phyloP scores from a whole-genome alignment of 768 basidiomycete genomes.

The Bullera alba region DNA sequence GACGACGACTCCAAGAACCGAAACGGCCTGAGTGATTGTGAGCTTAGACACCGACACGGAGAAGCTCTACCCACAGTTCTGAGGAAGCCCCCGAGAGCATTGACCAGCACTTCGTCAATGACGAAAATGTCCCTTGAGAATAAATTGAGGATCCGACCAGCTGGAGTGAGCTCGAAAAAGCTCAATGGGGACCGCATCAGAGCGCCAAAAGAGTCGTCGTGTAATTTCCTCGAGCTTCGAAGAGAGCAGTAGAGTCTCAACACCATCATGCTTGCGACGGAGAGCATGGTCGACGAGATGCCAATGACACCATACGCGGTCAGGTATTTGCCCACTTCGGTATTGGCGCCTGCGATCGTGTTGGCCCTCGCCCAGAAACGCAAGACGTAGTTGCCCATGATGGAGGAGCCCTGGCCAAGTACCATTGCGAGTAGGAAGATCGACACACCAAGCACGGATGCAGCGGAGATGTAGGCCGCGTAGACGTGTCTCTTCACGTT shows the following conservation, averaged over 20 bases:
- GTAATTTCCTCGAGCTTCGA: constrained; percentile 64
- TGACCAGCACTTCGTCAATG: constrained; percentile 71
- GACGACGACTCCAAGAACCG: constrained; percentile 45
- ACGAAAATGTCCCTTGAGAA: constrained; percentile 73
- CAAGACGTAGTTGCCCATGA: constrained; percentile 54
- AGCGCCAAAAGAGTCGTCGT: constrained; percentile 59
- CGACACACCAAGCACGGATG: constrained; percentile 64
- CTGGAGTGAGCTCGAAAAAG: constrained; percentile 86
- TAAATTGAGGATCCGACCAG: constrained; percentile 79
- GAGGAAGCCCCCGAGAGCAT: constrained; percentile 65
- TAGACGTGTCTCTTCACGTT: constrained; percentile 74
- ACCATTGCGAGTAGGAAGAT: constrained; percentile 56
- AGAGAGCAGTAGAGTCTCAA: constrained; percentile 74
- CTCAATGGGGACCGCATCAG: constrained; percentile 75
- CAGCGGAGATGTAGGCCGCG: constrained; percentile 66
- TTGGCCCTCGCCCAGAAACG: constrained; percentile 79
- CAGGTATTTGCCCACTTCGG: constrained; percentile 53
- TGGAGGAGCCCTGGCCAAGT: constrained; percentile 56
- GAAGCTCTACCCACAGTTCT: constrained; percentile 54
- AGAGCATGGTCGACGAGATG: constrained; percentile 53
- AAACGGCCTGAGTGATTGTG: constrained; percentile 14
- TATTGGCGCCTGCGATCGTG: constrained; percentile 54
- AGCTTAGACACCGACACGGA: constrained; percentile 15
- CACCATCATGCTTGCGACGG: constrained; percentile 55
- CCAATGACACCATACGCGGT: constrained; percentile 61